These are phyloP conservation scores for Chlamydomonas reinhardtii DNA, from an alignment of 163 green algal species.

Conservation along the genomic window DNA sequence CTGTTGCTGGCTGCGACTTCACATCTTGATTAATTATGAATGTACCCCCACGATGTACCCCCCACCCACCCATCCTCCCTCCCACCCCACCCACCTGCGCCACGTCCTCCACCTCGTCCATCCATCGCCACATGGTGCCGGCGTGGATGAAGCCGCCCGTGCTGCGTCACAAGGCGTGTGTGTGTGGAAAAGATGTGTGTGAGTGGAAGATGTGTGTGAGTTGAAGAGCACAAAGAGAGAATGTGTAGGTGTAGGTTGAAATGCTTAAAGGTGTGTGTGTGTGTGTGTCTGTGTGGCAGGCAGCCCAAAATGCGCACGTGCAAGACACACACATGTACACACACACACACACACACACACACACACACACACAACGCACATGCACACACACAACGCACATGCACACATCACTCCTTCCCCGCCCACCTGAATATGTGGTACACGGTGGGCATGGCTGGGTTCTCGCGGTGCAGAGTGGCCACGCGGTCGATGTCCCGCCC, in stretches of 20 bases:
- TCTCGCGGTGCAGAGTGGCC: constrained; percentile 54
- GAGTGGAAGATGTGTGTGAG: background rate
- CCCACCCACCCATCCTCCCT: too few species aligned
- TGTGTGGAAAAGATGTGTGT: too few species aligned
- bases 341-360: too few species aligned
- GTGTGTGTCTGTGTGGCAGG: too few species aligned
- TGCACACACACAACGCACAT: background rate
- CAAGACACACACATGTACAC: too few species aligned
- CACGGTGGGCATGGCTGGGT: constrained; percentile 58
- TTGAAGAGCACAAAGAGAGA: too few species aligned
- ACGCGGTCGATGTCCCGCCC: constrained; percentile 58
- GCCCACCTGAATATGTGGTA: constrained; percentile 64
- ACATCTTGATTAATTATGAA: too few species aligned
- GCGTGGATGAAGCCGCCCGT: constrained; percentile 62
- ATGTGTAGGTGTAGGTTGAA: too few species aligned
- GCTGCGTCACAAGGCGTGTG: background rate
- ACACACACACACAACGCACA: background rate
- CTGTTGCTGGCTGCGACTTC: too few species aligned
- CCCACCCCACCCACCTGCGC: background rate
- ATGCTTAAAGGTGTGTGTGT: too few species aligned
- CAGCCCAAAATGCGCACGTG: too few species aligned
- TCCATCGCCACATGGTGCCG: constrained; percentile 64
- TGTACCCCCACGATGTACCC: too few species aligned
- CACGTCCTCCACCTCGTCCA: constrained; percentile 65
- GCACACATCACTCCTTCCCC: background rate